Evolutionary conservation across 352 stramenopile genomes (phyloP).

Genomic region (Albugo candida): DNA sequence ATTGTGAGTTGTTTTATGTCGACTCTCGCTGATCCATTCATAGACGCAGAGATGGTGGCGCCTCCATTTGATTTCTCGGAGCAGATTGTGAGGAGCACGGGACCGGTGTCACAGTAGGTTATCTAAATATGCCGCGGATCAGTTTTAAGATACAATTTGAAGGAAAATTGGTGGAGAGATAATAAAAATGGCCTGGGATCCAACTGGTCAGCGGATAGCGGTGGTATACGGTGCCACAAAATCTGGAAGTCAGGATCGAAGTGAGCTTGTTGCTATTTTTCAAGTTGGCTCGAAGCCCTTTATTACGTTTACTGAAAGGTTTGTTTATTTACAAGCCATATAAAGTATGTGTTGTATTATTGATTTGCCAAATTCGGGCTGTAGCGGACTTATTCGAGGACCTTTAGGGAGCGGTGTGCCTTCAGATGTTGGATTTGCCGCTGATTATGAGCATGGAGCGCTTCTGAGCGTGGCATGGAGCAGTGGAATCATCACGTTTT

Average conservation of each 20-base stretch:
- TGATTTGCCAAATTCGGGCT: constrained; percentile 2
- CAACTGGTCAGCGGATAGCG: constrained; percentile 37
- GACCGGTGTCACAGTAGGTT: background rate
- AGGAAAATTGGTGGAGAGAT: constrained; percentile 42
- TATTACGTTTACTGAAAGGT: constrained; percentile 56
- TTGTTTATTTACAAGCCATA: constrained; percentile 1
- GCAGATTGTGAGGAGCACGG: constrained; percentile 5
- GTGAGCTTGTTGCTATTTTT: constrained; percentile 48
- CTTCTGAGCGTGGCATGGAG: constrained; percentile 57
- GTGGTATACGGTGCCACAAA: constrained; percentile 24
- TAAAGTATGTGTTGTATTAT: background rate
- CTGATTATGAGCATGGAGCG: constrained; percentile 43
- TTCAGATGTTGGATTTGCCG: constrained; percentile 33
- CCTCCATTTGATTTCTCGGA: constrained; percentile 46
- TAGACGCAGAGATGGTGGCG: constrained; percentile 55
- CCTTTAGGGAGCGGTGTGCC: constrained; percentile 36
- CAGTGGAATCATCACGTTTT: constrained; percentile 54
- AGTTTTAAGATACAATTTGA: background rate
- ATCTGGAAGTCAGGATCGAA: constrained; percentile 5
- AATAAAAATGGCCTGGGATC: constrained; percentile 44
- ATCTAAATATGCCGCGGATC: background rate
- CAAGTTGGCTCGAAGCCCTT: constrained; percentile 44
- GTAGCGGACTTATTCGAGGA: constrained; percentile 33
- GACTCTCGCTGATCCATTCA: background rate
- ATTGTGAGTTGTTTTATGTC: background rate